Conservation (phyloP, 352 stramenopile species). For the Pythium utonaiense region DNA sequence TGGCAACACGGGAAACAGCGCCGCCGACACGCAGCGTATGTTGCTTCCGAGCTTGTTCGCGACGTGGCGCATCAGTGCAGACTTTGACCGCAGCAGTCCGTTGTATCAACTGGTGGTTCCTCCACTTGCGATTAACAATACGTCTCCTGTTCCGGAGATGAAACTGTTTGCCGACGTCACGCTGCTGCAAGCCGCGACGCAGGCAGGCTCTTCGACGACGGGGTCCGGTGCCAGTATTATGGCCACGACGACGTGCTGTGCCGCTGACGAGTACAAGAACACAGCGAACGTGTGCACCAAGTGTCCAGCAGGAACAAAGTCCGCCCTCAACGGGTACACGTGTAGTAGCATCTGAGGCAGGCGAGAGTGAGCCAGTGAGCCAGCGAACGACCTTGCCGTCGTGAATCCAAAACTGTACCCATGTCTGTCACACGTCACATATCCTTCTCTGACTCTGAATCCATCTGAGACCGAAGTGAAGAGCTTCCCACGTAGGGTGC, state of each 20-base stretch:
- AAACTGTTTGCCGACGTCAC: conserved; percentile 1
- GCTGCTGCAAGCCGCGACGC: not conserved
- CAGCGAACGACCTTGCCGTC: too few relatives aligned
- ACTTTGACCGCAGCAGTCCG: not conserved
- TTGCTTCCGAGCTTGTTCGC: conserved; percentile 8
- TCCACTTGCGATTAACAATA: not conserved
- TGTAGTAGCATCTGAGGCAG: not conserved
- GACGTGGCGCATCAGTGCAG: conserved; percentile 4
- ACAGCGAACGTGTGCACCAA: not conserved
- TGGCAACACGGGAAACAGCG: not conserved
- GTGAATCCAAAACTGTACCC: too few relatives aligned
- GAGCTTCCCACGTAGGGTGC: too few relatives aligned
- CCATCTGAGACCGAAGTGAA: too few relatives aligned
- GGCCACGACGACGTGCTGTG: not conserved
- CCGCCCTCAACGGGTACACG: conserved; percentile 3
- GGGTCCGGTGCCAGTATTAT: not conserved
- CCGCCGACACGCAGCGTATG: not conserved
- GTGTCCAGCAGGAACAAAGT: not conserved
- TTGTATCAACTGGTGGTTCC: not conserved
- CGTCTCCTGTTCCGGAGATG: not conserved
- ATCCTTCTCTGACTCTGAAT: too few relatives aligned
- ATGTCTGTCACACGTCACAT: too few relatives aligned
- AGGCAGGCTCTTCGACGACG: not conserved
- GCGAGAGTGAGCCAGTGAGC: too few relatives aligned
- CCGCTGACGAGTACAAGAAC: not conserved